phyloP scores from a whole-genome alignment of 1,284 basidiomycete species.

The Puccinia triticina region DNA sequence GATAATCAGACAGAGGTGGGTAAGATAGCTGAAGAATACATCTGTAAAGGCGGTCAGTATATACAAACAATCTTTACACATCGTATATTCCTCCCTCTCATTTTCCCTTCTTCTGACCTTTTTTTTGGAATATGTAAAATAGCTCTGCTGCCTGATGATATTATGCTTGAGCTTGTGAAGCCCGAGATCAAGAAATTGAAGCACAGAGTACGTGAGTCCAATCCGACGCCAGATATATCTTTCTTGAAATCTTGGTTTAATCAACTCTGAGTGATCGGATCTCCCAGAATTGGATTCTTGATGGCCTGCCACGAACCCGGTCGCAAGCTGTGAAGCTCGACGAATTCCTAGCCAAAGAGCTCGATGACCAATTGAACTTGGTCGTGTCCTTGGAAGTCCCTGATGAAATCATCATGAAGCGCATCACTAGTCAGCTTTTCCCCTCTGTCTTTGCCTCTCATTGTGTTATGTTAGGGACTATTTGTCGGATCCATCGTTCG shows the following conservation, averaged over 20 bases:
- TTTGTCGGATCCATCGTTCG: neutral
- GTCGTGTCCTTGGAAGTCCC: constrained; percentile 90
- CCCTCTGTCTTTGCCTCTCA: neutral
- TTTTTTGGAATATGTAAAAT: neutral
- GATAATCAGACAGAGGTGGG: constrained; percentile 74
- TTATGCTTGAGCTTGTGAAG: constrained; percentile 74
- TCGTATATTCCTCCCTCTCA: neutral
- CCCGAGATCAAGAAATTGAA: constrained; percentile 71
- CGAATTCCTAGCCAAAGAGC: constrained; percentile 59
- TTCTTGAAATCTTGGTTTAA: neutral
- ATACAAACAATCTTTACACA: neutral
- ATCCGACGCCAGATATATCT: constrained; percentile 7
- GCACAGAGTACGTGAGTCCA: constrained; percentile 62
- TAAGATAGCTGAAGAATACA: constrained; percentile 71
- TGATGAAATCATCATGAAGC: constrained; percentile 81
- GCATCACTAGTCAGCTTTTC: constrained; percentile 70
- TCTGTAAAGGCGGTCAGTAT: constrained; percentile 68
- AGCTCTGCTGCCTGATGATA: constrained; percentile 73
- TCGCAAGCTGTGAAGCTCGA: constrained; percentile 85
- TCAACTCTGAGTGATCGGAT: neutral
- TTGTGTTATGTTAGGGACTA: neutral
- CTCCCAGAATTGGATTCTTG: constrained; percentile 79
- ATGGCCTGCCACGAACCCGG: constrained; percentile 93
- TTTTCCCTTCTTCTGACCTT: neutral
- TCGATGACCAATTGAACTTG: constrained; percentile 68